Percentiles rank a stretch among this genome's conserved stretches.
Evolutionary conservation across 352 stramenopile species (phyloP).

Genomic region (Globisporangium abappressorium): DNA sequence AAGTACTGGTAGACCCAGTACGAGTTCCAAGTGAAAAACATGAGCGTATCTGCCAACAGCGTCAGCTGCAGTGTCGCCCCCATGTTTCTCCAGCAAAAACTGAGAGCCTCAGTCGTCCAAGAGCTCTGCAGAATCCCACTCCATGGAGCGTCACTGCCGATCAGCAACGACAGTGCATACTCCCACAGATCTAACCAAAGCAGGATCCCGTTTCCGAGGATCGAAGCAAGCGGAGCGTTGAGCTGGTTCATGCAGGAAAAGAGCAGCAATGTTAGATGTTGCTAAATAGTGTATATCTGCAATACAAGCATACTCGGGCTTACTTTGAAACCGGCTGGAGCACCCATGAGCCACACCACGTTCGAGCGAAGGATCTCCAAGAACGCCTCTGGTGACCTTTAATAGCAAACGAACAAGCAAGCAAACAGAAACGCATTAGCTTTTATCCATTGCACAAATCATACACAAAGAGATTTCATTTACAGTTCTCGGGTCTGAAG

Average conservation of each 20-base stretch:
- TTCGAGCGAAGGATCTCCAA: conserved; percentile 46
- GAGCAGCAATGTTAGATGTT: background rate
- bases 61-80: conserved; percentile 77
- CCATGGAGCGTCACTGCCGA: conserved; percentile 9
- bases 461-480: background rate
- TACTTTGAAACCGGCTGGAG: conserved; percentile 75
- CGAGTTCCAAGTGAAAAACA: conserved; percentile 82
- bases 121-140: background rate
- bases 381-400: conserved; percentile 31
- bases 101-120: background rate
- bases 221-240: conserved; percentile 86
- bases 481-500: conserved; percentile 13
- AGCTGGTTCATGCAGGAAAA: conserved; percentile 29
- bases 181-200: conserved; percentile 78
- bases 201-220: conserved; percentile 82
- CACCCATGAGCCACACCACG: conserved; percentile 76
- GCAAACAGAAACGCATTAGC: background rate
- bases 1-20: conserved; percentile 87
- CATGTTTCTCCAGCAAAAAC: conserved; percentile 20
- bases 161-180: conserved; percentile 40
- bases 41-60: conserved; percentile 67
- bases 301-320: background rate
- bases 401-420: conserved; percentile 26
- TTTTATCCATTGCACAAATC: background rate
- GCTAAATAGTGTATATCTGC: background rate